These are phyloP conservation scores for Hymenoscyphus occultus DNA, from an alignment of 2,329 filamentous ascomycete species.

Conservation along the genomic window DNA sequence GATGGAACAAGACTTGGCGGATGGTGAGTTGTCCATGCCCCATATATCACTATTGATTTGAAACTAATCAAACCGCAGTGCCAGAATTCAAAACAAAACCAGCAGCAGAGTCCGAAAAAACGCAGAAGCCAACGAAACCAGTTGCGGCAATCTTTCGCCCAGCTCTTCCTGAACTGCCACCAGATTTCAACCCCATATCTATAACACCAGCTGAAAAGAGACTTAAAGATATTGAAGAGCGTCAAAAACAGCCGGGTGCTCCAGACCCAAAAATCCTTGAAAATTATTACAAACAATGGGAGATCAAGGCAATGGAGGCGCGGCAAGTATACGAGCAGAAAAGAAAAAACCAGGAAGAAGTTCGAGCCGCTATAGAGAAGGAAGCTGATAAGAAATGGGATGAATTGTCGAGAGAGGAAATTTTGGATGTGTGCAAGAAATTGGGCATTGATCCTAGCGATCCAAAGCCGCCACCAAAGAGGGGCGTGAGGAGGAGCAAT, in stretches of 20 bases:
- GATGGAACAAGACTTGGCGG: constrained; percentile 29
- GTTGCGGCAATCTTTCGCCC: neutral
- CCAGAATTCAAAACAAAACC: constrained; percentile 21
- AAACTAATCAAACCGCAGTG: constrained; percentile 20
- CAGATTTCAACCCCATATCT: neutral
- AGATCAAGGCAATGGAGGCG: constrained; percentile 16
- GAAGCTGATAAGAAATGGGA: neutral
- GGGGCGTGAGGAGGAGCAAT: no score
- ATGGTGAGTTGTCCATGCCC: constrained; percentile 21
- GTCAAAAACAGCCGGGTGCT: neutral
- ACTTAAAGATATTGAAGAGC: neutral
- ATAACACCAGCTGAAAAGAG: neutral
- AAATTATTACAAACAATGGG: constrained; percentile 22
- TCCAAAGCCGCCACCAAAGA: neutral
- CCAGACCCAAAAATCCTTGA: constrained; percentile 13
- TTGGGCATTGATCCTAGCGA: neutral
- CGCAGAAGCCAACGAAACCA: neutral
- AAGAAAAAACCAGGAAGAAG: neutral
- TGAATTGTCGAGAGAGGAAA: neutral
- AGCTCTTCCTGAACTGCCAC: neutral
- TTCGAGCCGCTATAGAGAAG: neutral
- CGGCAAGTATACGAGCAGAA: constrained; percentile 1
- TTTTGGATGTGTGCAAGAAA: neutral
- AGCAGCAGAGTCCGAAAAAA: neutral
- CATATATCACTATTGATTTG: no score